Evolutionary conservation across 441 rosid species (phyloP).

Genomic region (Cnidoscolus chayamansa): DNA sequence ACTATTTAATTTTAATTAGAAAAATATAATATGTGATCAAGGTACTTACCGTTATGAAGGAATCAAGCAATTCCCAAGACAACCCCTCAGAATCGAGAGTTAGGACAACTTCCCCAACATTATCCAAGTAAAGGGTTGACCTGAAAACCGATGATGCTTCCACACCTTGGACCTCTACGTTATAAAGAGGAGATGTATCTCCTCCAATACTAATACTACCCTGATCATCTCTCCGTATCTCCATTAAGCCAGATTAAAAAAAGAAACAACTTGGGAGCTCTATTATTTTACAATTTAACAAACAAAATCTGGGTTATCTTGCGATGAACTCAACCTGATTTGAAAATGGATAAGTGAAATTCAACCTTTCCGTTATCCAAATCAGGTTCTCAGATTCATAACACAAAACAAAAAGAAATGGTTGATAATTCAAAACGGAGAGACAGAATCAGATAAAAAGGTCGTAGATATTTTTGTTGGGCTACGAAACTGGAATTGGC

Average conservation of each 20-base stretch:
- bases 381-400: not conserved
- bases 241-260: conserved; percentile 26
- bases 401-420: not conserved
- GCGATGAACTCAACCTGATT: conserved; percentile 5
- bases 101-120: conserved; percentile 61
- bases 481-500: not conserved
- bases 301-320: not conserved
- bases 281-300: not conserved
- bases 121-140: conserved; percentile 51
- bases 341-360: not conserved
- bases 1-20: no score
- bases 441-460: not conserved
- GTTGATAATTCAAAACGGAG: not conserved
- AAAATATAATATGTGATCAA: not conserved
- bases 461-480: not conserved
- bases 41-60: conserved; percentile 47
- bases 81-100: conserved; percentile 52
- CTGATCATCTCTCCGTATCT: conserved; percentile 26
- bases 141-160: conserved; percentile 27
- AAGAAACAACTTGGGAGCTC: not conserved
- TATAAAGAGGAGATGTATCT: conserved; percentile 21
- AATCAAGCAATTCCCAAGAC: conserved; percentile 59
- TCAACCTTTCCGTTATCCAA: not conserved
- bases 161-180: conserved; percentile 12
- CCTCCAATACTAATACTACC: not conserved